Evolutionary conservation across 2,329 filamentous ascomycete genomes (phyloP).

Genomic region (Phaeophleospora eucalypticola): DNA sequence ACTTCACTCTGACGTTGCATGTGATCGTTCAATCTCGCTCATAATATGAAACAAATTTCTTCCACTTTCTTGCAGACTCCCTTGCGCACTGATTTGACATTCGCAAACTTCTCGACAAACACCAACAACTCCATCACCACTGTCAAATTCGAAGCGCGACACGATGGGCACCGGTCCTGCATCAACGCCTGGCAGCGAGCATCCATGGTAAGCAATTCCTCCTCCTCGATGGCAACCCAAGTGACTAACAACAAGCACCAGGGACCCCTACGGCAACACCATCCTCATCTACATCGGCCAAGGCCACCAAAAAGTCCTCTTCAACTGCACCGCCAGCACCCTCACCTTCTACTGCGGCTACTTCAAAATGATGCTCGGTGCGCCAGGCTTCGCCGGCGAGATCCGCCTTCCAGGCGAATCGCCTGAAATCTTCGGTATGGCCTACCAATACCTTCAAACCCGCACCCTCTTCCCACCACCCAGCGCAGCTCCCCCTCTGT

Average conservation of each 20-base stretch:
- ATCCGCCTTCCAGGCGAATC: slow-evolving; percentile 13
- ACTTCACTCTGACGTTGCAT: too few relatives aligned
- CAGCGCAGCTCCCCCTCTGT: slow-evolving; percentile 2
- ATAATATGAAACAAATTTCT: too few relatives aligned
- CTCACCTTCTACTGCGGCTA: slow-evolving; percentile 23
- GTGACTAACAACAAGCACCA: too few relatives aligned
- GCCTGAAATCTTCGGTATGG: slow-evolving; percentile 10
- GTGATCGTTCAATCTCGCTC: too few relatives aligned
- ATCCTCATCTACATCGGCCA: slow-evolving; percentile 4
- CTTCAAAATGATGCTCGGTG: slow-evolving; percentile 12
- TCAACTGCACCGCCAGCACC: slow-evolving; percentile 4
- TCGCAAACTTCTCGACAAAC: too few relatives aligned
- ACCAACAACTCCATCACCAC: too few relatives aligned
- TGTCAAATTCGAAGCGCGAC: too few relatives aligned
- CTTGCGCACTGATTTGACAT: too few relatives aligned
- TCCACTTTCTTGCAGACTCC: too few relatives aligned
- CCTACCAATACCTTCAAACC: slow-evolving; percentile 5
- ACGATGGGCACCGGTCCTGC: too few relatives aligned
- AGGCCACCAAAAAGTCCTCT: neutral
- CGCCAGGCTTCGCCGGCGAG: neutral
- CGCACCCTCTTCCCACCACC: slow-evolving; percentile 9
- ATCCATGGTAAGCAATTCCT: too few relatives aligned
- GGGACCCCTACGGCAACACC: neutral
- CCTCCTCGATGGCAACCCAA: too few relatives aligned
- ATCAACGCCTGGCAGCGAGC: slow-evolving; percentile 6